A percentile compares a stretch with the other conserved stretches of the same genome.
These are phyloP conservation scores for Parmales sp. DNA, from an alignment of 108 stramenopile genomes.

Conservation along the genomic window DNA sequence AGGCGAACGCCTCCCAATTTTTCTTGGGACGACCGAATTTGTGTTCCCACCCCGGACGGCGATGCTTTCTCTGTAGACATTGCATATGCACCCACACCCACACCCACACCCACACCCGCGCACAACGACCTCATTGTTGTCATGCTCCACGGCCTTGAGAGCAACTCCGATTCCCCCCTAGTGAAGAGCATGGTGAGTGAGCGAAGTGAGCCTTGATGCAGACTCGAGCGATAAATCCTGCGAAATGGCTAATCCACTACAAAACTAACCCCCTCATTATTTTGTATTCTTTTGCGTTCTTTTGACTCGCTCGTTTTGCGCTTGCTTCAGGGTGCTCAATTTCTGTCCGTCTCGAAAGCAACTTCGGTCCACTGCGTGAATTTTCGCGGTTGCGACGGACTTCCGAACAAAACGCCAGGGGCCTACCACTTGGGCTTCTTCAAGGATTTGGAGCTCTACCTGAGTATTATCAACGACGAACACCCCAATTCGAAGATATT, in stretches of 20 bases:
- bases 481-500: slow-evolving; percentile 27
- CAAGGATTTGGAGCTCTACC: slow-evolving; percentile 60
- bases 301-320: no score
- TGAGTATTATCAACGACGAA: slow-evolving; percentile 33
- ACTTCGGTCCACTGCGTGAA: slow-evolving; percentile 42
- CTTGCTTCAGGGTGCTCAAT: not conserved
- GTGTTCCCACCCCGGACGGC: slow-evolving; percentile 47
- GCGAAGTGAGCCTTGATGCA: slow-evolving; percentile 46
- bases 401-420: slow-evolving; percentile 39
- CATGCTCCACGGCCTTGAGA: slow-evolving; percentile 61
- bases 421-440: slow-evolving; percentile 85
- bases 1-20: slow-evolving; percentile 22
- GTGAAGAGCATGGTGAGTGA: slow-evolving; percentile 49
- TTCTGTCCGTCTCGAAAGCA: not conserved
- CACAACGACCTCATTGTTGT: slow-evolving; percentile 49
- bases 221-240: no score
- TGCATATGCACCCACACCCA: slow-evolving; percentile 28
- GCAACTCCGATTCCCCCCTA: slow-evolving; percentile 50
- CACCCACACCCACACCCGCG: not conserved
- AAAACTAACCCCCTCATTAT: no score
- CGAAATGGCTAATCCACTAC: no score
- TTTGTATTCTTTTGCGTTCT: slow-evolving; percentile 23
- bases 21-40: slow-evolving; percentile 40
- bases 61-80: slow-evolving; percentile 64
- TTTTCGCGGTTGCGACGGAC: slow-evolving; percentile 73